Base-by-base conservation (phyloP, 179 eudicot species). In the Pouteria campechiana region DNA sequence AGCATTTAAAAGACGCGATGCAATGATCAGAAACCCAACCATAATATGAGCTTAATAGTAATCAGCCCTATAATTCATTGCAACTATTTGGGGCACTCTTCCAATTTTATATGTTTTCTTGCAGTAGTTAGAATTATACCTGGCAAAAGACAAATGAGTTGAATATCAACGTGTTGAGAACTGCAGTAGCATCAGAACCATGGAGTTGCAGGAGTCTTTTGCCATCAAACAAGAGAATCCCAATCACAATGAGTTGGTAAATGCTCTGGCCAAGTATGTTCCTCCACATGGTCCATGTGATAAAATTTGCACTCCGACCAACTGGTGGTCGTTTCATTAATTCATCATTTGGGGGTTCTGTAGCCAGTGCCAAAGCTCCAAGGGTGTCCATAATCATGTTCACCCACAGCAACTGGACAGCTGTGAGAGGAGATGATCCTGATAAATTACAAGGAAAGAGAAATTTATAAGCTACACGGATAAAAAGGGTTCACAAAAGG, bases 311-410 rank as follows among this genome's bases (percentile, higher is more conserved):
- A 29, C 58, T 54, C 24, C 79, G 75, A 25, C 78, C 75, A 25
- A 88, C 74, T 17, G 97, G 90, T 9, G 67, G 82, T 60, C 83
- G 65, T 35, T 67, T 56, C 97, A 88, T 83, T 37, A 88, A 81
- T 28, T 61, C 87, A 1, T 80, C 94, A 45, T 52, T 65, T 28
- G 97, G 94, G 33, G 97, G 92, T 64, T 88, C 97, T 4, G 94
- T 88, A 20, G 97, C 97, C 48, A 88, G 57, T 39, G 97, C 97
- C 43, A 88, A 52, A 36, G 97, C 97, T 23, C 97, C 97, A 46
- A 88, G 63, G 11, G 97, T 88, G 67, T 88, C 97, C 97, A 88
- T 88, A n/a, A 83, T 88, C 73, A 88, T 66, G 79, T 87, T 87
- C 33, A 87, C 96, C 96, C 96, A 87, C 28, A 87, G 76, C 63